Percentiles rank a stretch among this genome's conserved stretches.
phyloP scores from a whole-genome alignment of 169 alveolate species.

The Plasmodium inui region DNA sequence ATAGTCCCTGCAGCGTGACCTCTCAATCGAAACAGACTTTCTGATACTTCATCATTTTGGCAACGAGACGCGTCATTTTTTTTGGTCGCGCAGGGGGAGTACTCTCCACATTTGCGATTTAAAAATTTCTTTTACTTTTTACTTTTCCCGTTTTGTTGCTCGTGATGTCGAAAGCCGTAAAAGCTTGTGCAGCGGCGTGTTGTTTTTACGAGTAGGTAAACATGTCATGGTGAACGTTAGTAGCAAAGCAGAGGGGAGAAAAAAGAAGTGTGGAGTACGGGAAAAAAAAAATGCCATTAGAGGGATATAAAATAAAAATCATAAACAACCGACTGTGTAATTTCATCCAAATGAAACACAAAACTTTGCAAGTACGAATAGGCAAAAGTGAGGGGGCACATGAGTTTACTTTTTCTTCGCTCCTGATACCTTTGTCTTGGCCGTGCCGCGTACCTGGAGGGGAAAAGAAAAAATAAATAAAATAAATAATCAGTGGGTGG shows the following conservation, averaged over 20 bases:
- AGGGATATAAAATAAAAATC: background rate
- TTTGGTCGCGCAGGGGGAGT: background rate
- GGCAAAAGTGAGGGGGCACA: background rate
- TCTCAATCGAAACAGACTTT: background rate
- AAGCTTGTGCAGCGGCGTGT: background rate
- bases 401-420: slow-evolving; percentile 74
- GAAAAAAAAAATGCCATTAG: background rate
- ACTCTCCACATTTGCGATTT: background rate
- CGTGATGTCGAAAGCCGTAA: background rate
- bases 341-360: background rate
- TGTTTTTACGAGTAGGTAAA: background rate
- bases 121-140: slow-evolving; percentile 6
- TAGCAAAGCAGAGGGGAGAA: background rate
- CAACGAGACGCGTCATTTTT: background rate
- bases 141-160: background rate
- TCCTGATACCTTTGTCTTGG: slow-evolving; percentile 82
- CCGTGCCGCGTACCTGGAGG: slow-evolving; percentile 81
- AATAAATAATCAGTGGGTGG: background rate
- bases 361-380: background rate
- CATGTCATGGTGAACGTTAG: background rate
- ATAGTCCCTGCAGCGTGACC: background rate
- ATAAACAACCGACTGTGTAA: background rate
- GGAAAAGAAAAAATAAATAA: slow-evolving; percentile 5
- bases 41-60: background rate
- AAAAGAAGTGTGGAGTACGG: background rate